These are phyloP conservation scores for Venturia asperata DNA, from an alignment of 2,329 filamentous ascomycete species.

Conservation along the genomic window DNA sequence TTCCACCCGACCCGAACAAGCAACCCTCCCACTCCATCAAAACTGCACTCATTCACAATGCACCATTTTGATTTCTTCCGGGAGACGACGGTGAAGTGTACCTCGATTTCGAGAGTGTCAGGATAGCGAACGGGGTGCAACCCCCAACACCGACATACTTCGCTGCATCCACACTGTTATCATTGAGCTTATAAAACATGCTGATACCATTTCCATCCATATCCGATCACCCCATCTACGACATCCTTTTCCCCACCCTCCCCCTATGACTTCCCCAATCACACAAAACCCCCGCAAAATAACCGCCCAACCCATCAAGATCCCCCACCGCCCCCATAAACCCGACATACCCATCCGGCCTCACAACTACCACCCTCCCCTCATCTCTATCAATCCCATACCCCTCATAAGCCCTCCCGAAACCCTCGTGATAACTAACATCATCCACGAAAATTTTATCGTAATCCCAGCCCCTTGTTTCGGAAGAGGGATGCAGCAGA, in stretches of 20 bases:
- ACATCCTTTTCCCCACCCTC: neutral
- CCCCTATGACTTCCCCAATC: neutral
- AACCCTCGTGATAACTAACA: constrained; percentile 37
- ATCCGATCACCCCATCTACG: too few species aligned
- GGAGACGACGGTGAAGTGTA: too few species aligned
- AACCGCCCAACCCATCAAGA: constrained; percentile 28
- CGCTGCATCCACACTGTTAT: too few species aligned
- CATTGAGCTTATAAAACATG: too few species aligned
- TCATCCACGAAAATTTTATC: constrained; percentile 43
- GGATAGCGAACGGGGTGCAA: too few species aligned
- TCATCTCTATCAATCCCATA: constrained; percentile 52
- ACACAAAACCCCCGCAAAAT: constrained; percentile 19
- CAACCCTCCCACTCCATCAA: too few species aligned
- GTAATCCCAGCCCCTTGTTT: constrained; percentile 34
- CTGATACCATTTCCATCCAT: too few species aligned
- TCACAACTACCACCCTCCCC: constrained; percentile 52
- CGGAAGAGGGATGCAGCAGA: constrained; percentile 39
- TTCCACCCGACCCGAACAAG: too few species aligned
- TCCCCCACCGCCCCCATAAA: constrained; percentile 35
- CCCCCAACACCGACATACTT: too few species aligned
- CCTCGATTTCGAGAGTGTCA: too few species aligned
- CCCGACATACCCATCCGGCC: constrained; percentile 63
- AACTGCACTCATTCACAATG: too few species aligned
- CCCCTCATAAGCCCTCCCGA: constrained; percentile 44
- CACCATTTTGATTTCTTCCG: too few species aligned